Evolutionary conservation across 2,329 filamentous ascomycete genomes (phyloP).

Genomic region (Beauveria bassiana): DNA sequence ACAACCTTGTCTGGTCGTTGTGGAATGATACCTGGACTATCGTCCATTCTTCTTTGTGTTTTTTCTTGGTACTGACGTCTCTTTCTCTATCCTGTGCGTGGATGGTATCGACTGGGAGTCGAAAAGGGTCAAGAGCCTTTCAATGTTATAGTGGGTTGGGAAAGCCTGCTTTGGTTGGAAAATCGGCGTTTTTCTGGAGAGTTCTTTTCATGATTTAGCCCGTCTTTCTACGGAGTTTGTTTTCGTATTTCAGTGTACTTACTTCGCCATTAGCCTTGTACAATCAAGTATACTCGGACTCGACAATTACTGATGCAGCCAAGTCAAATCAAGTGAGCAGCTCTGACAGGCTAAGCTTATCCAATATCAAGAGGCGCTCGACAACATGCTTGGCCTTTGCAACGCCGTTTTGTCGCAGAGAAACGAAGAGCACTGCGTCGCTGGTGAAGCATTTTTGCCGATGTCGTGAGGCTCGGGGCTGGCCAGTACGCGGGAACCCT

Average conservation of each 20-base stretch:
- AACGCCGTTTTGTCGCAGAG: neutral
- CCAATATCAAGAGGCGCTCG: neutral
- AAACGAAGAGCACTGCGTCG: neutral
- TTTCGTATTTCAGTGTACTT: neutral
- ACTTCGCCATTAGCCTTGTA: neutral
- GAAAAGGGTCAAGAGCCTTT: neutral
- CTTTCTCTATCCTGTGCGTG: neutral
- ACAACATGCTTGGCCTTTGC: neutral
- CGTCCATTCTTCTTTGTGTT: neutral
- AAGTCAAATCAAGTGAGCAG: neutral
- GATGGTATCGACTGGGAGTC: neutral
- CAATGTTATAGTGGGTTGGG: neutral
- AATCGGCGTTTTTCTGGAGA: too few species aligned
- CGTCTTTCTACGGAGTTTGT: too few species aligned
- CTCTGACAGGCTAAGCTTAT: neutral
- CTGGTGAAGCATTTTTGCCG: neutral
- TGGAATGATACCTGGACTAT: constrained; percentile 8
- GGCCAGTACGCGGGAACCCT: neutral
- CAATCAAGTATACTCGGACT: neutral
- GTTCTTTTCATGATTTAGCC: too few species aligned
- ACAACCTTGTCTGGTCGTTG: neutral
- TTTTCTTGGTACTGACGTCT: neutral
- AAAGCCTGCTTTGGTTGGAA: neutral
- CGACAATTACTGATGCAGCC: too few species aligned
- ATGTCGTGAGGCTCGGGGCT: neutral